Conservation (phyloP, 257 asterid genomes). For the Marsdenia floribunda region DNA sequence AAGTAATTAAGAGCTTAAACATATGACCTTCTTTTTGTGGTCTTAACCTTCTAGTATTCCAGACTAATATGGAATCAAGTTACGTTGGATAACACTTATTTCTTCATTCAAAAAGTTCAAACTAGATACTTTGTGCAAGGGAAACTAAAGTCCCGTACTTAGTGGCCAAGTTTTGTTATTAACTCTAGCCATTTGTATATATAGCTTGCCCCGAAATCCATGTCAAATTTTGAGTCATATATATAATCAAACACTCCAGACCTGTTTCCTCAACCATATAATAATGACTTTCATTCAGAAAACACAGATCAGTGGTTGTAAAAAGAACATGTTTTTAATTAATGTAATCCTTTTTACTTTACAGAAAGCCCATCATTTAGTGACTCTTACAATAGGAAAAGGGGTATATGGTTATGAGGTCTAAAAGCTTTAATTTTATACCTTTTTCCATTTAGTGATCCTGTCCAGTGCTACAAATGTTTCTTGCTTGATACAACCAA, state of each 20-base stretch:
- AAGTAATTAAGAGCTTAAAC: too few relatives aligned
- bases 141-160: too few relatives aligned
- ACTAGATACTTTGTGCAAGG: too few relatives aligned
- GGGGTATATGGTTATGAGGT: too few relatives aligned
- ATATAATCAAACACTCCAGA: background rate
- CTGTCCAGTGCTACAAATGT: background rate
- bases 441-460: constrained; percentile 2
- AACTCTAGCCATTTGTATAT: background rate
- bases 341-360: background rate
- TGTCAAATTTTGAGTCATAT: background rate
- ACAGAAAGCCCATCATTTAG: background rate
- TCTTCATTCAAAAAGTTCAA: too few relatives aligned
- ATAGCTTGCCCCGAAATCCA: background rate
- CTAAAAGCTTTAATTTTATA: background rate
- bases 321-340: background rate
- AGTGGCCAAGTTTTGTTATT: too few relatives aligned
- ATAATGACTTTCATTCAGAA: background rate
- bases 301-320: background rate
- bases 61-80: too few relatives aligned
- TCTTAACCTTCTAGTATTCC: too few relatives aligned
- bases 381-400: background rate
- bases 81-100: too few relatives aligned
- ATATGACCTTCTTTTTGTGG: too few relatives aligned
- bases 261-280: constrained; percentile 1
- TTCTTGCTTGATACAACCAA: background rate